Conservation (phyloP, 1,284 basidiomycete species). For the Apiotrichum brassicae region DNA sequence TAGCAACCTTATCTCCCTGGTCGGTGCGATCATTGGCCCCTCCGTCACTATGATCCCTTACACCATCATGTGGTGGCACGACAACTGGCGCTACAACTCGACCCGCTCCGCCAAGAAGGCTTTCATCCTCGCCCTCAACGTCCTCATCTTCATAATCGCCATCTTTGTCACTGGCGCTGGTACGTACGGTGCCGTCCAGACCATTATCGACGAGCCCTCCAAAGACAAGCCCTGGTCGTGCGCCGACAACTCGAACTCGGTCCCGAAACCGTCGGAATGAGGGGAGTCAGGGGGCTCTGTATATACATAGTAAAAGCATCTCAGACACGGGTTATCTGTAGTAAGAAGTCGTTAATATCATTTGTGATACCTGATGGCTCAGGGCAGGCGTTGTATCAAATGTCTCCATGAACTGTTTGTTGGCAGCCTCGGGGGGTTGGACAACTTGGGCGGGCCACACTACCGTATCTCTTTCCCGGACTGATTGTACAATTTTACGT, state of each 20-base stretch:
- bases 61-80: slow-evolving; percentile 31
- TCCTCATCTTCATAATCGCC: slow-evolving; percentile 22
- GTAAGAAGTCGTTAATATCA: too few species aligned
- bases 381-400: too few species aligned
- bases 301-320: too few species aligned
- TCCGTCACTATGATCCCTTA: slow-evolving; percentile 27
- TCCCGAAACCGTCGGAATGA: too few species aligned
- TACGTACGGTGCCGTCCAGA: slow-evolving; percentile 32
- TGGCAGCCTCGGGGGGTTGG: too few species aligned
- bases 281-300: too few species aligned
- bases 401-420: too few species aligned
- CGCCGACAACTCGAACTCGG: slow-evolving; percentile 30
- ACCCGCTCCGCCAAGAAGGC: slow-evolving; percentile 3
- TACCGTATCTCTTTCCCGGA: too few species aligned
- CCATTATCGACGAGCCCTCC: slow-evolving; percentile 22
- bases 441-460: too few species aligned
- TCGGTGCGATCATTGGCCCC: slow-evolving; percentile 34
- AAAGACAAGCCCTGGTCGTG: slow-evolving; percentile 33
- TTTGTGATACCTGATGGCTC: too few species aligned
- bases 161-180: slow-evolving; percentile 27
- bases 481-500: too few species aligned
- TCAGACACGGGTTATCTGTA: too few species aligned
- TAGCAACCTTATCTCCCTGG: slow-evolving; percentile 27
- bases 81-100: slow-evolving; percentile 15
- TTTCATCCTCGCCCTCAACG: slow-evolving; percentile 7